Evolutionary conservation across 176 grass and related monocot genomes (phyloP), one percentile per base, ranked within the genome.

Genomic region (Calamus simplicifolius): DNA sequence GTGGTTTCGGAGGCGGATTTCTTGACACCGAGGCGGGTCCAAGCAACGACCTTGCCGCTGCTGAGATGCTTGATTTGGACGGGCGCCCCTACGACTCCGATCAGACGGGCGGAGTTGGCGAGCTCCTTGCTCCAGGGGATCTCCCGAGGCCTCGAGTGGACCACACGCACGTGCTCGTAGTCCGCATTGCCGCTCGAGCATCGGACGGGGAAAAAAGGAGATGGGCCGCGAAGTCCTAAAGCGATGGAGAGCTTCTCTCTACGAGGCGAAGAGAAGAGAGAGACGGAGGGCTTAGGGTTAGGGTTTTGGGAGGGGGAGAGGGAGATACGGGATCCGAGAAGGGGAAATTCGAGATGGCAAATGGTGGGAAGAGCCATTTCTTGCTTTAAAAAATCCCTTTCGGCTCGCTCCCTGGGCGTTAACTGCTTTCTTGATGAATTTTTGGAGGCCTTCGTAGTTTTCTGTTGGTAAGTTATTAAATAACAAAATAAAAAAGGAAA

Each of bases 1-100:
- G 87, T 82, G 19, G 81, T 88, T 30, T 85, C 87, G 57, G 76
- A 80, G 51, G 84, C 67, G 54, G 87, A 88, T 66, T 92, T 97
- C 68, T 79, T 82, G 54, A 97, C 73, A 29, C 73, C 93, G 31
- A 98, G 57, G 60, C 84, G 78, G 1, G 87, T 83, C 73, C 84
- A 81, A 14, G 93, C 93, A 50, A 98, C 64, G 27, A 58, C 31
- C 27, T 75, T 84, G 16, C 87, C 87, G 18, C 79, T 98, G 4
- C 58, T 57, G 1, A 92, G 84, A 55, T 78, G 84, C 67, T 86
- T 81, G 69, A 98, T 80, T 70, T 98, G 78, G 1, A 92, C 58
- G 6, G 86, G 72, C 4, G 85, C 69, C 14, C 84, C 87, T 17
- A 89, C 84, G 19, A 72, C 83, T 14, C 93, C 93, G 4, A 98